Evolutionary conservation across 345 rosid genomes (phyloP).

Genomic region (Mercurialis annua): DNA sequence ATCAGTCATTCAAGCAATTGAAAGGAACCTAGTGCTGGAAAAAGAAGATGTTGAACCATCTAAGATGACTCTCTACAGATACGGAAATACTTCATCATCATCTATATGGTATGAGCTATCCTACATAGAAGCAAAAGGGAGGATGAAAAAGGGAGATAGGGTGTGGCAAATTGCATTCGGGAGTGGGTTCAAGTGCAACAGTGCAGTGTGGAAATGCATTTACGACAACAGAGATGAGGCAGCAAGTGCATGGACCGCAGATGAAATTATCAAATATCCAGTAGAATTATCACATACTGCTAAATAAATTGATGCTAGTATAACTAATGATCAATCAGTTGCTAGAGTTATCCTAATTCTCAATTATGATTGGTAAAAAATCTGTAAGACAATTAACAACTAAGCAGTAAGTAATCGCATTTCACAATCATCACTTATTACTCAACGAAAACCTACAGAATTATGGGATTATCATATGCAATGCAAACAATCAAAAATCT

Average conservation of each 20-base stretch:
- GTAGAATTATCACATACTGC: background rate
- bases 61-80: slow-evolving; percentile 16
- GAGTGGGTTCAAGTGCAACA: slow-evolving; percentile 16
- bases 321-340: background rate
- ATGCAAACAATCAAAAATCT: no score
- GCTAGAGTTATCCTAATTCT: background rate
- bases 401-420: background rate
- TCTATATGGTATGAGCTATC: slow-evolving; percentile 6
- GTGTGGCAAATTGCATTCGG: slow-evolving; percentile 17
- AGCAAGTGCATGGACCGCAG: background rate
- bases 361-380: background rate
- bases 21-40: slow-evolving; percentile 2
- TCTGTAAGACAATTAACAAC: background rate
- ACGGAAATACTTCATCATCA: slow-evolving; percentile 15
- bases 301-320: slow-evolving; percentile 1
- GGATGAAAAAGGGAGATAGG: slow-evolving; percentile 12
- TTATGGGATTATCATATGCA: background rate
- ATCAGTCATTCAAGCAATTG: slow-evolving; percentile 13
- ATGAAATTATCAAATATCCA: slow-evolving; percentile 1
- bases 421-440: background rate
- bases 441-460: background rate
- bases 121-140: slow-evolving; percentile 4
- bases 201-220: slow-evolving; percentile 12
- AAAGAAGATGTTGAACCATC: slow-evolving; percentile 11
- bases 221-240: background rate